Evolutionary conservation across 2,329 filamentous ascomycete genomes (phyloP), one percentile per base, ranked within the genome.

Genomic region (Hypoxylon sp.): DNA sequence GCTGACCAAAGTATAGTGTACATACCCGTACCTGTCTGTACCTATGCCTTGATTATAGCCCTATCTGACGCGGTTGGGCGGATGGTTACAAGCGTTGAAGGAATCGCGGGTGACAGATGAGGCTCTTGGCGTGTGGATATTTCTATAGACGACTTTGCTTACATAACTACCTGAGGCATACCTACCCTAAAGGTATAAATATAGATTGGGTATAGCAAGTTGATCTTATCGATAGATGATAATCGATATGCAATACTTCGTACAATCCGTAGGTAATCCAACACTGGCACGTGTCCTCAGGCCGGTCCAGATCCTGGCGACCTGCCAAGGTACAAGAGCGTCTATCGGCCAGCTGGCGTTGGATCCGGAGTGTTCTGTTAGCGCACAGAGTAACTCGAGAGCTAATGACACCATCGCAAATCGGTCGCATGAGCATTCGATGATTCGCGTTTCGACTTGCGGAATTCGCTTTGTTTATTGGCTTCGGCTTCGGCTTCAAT

Each of bases 241-340:
- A 23, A 21, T 21, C 21, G 10, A n/a, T 18, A 21, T n/a, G 37
- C 18, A n/a, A n/a, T n/a, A n/a, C n/a, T n/a, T n/a, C n/a, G n/a
- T n/a, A n/a, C 15, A 17, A 38, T n/a, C 31, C 6, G 8, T 42
- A 9, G 24, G 40, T 50, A 56, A 55, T 38, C 57, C 54, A 33
- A 62, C 55, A 15, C 48, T 62, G 62, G 62, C 62, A 65, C 62
- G 62, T 65, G 62, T 65, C 60, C 62, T 65, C 38, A 63, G 51
- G 20, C 60, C 42, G 45, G 17, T 58, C 54, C 46, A 58, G 60
- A 58, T 49, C 18, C 20, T 15, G 24, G 50, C 15, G 31, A 48
- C 42, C 21, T 55, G 17, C 23, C 18, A 29, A 26, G n/a, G 49
- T 63, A 60, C 60, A 49, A 53, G n/a, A 4, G 7, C 9, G 27